Evolutionary conservation across 495 filamentous ascomycete species (phyloP), one percentile per base, ranked within the genome.

Genomic region (Oidiodendron maius): DNA sequence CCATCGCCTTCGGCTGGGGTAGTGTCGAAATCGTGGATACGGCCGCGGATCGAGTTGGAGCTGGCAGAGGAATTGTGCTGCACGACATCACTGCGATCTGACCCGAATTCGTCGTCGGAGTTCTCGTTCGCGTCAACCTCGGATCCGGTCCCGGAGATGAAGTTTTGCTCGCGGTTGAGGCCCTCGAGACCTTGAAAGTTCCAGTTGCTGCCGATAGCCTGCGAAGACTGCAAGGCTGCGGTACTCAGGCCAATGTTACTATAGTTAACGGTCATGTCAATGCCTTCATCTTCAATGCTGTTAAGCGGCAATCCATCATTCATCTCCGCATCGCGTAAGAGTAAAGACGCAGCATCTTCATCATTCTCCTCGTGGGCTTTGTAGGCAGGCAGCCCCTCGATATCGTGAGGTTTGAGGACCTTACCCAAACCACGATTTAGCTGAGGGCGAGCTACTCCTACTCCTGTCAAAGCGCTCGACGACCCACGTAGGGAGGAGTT

Each of bases 401-500:
- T 37, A 13, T 32, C 44, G 22, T 41, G 42, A 15, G 56, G 57
- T 44, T 57, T 46, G 36, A 57, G 20, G 44, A 50, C 55, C 46
- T 18, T 58, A 57, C 24, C 37, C 66, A 63, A 68, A 77, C 81
- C 80, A 84, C 64, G 80, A 44, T 40, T 50, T 55, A 30, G 40
- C 66, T 55, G 75, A 73, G 66, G 84, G 83, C 62, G 84, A 87
- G 66, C 73, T 80, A 64, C 80, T 83, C 67, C 83, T 74, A 72
- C 83, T 87, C 74, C 80, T 75, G 69, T 72, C 77, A 73, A 86
- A 74, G 77, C 81, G 82, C 83, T 86, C 84, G 84, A 84, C 80
- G 78, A 87, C 73, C 84, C 85, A 87, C 72, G 79, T 72, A 66
- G 86, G 83, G 82, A 89, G 77, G 78, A 88, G 81, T 73, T 71